Conservation (phyloP, 768 basidiomycete species). For the Multifurca ochricompacta region DNA sequence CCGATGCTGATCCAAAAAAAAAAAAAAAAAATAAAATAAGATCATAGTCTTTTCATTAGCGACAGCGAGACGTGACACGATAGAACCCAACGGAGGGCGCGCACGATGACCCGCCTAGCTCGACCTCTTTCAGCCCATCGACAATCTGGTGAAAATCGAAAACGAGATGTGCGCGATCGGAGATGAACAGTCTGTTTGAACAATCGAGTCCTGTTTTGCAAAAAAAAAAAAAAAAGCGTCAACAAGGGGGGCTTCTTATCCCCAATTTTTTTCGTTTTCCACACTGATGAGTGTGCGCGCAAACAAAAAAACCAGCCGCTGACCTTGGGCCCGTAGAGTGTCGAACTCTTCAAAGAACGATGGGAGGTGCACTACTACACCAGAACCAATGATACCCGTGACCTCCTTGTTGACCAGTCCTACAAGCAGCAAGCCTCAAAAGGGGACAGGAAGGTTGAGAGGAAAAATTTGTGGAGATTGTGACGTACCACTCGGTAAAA, state of each 20-base stretch:
- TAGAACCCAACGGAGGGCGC: constrained; percentile 15
- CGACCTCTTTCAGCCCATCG: constrained; percentile 96
- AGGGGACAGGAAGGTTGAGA: neutral
- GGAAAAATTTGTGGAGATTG: no score
- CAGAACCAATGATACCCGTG: constrained; percentile 82
- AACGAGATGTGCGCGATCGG: constrained; percentile 94
- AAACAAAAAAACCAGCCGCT: no score
- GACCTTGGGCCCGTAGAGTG: constrained; percentile 75
- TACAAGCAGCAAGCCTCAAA: constrained; percentile 27
- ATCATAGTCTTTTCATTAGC: neutral
- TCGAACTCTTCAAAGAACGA: constrained; percentile 94
- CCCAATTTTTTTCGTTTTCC: no score
- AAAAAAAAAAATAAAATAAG: no score
- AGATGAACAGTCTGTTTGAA: constrained; percentile 78
- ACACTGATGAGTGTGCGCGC: no score
- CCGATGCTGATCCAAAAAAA: no score
- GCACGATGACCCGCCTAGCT: constrained; percentile 82
- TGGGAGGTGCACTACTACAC: constrained; percentile 94
- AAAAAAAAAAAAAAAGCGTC: no score
- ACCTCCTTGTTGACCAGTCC: constrained; percentile 84
- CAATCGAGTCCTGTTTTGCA: constrained; percentile 66
- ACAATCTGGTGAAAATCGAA: constrained; percentile 99
- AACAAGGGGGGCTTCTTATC: no score
- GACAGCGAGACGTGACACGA: neutral
- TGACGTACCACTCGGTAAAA: constrained; percentile 82